phyloP scores from a whole-genome alignment of 2,329 filamentous ascomycete genomes.

The Hortaea werneckii region DNA sequence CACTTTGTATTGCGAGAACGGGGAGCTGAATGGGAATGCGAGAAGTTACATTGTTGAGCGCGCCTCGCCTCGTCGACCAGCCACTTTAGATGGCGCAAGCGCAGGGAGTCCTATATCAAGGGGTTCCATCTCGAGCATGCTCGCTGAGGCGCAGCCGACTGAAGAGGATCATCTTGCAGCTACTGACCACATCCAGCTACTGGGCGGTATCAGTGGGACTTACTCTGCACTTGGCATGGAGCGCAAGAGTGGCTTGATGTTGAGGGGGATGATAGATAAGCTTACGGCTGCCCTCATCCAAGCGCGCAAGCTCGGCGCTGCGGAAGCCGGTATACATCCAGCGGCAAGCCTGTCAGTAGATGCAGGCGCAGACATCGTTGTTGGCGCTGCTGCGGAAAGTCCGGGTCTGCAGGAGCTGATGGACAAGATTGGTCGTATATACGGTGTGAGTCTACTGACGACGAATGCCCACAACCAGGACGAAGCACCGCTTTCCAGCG shows the following conservation, averaged over 20 bases:
- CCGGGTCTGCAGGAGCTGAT: conserved; percentile 18
- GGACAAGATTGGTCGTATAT: conserved; percentile 14
- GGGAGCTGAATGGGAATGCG: conserved; percentile 50
- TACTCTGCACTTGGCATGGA: conserved; percentile 68
- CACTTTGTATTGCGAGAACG: conserved; percentile 55
- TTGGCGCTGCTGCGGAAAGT: conserved; percentile 12
- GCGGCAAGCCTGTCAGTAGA: conserved; percentile 74
- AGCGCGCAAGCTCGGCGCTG: conserved; percentile 81
- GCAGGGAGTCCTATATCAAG: conserved; percentile 14
- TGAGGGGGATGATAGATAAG: conserved; percentile 74
- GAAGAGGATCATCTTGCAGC: conserved; percentile 24
- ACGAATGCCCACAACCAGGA: background rate
- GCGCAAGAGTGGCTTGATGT: conserved; percentile 82
- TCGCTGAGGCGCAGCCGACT: conserved; percentile 13
- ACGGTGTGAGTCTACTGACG: conserved; percentile 14
- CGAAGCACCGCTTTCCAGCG: background rate
- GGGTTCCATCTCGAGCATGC: conserved; percentile 10
- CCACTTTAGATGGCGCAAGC: background rate
- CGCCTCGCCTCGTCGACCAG: background rate
- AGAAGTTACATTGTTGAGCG: background rate
- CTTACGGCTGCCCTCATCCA: conserved; percentile 79
- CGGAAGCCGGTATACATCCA: conserved; percentile 93
- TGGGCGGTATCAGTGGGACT: conserved; percentile 82
- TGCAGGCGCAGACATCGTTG: conserved; percentile 31
- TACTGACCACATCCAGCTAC: conserved; percentile 50